Conservation (phyloP, 768 basidiomycete genomes). For the Gloeostereum incarnatum region DNA sequence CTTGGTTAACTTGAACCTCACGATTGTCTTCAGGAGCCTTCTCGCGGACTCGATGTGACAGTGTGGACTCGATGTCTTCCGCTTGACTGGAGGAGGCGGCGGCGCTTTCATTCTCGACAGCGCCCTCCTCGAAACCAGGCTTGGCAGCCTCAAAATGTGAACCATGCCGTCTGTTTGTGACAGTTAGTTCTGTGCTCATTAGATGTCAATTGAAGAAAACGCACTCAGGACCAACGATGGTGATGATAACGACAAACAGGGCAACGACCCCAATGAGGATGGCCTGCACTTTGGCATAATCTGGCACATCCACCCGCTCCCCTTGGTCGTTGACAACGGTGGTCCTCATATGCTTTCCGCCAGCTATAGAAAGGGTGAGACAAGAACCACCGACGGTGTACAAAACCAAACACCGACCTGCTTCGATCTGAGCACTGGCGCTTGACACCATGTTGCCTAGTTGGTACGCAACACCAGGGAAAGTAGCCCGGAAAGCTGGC, state of each 20-base stretch:
- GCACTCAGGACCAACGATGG: conserved; percentile 69
- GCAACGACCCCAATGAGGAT: conserved; percentile 82
- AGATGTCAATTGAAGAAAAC: conserved; percentile 18
- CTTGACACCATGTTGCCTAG: conserved; percentile 71
- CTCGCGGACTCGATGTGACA: no score
- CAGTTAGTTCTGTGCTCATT: neutral
- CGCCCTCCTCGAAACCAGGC: conserved; percentile 73
- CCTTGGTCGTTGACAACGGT: conserved; percentile 36
- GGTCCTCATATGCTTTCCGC: conserved; percentile 47
- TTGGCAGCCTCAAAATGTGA: conserved; percentile 81
- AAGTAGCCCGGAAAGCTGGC: conserved; percentile 82
- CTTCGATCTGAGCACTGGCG: conserved; percentile 75
- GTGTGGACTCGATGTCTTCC: no score
- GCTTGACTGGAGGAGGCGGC: no score
- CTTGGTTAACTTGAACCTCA: no score
- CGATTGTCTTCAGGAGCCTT: no score
- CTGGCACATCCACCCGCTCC: conserved; percentile 31
- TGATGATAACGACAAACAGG: conserved; percentile 67
- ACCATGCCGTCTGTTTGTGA: conserved; percentile 50
- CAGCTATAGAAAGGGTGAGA: conserved; percentile 29
- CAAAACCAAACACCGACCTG: conserved; percentile 35
- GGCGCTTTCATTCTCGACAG: conserved; percentile 34
- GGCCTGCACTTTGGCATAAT: conserved; percentile 77
- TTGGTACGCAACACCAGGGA: conserved; percentile 82
- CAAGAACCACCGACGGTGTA: conserved; percentile 16